phyloP scores from a whole-genome alignment of 2,329 filamentous ascomycete species.

The Pestalotiopsis sp. region DNA sequence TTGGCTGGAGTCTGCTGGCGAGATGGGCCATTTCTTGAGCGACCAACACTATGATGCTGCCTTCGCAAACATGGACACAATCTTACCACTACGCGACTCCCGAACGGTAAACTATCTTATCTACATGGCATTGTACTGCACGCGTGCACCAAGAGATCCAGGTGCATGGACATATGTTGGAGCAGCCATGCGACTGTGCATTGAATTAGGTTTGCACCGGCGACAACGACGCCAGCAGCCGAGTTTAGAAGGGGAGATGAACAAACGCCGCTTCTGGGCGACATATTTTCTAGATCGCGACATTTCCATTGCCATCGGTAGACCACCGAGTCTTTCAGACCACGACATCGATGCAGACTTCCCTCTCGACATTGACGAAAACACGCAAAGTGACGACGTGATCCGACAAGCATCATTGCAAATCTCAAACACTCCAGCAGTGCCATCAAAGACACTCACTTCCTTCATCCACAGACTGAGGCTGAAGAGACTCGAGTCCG shows the following conservation, averaged over 20 bases:
- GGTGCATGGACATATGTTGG: slow-evolving; percentile 34
- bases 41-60: slow-evolving; percentile 32
- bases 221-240: slow-evolving; percentile 25
- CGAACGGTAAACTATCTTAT: slow-evolving; percentile 32
- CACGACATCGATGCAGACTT: slow-evolving; percentile 33
- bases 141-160: slow-evolving; percentile 31
- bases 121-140: slow-evolving; percentile 34
- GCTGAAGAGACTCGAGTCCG: slow-evolving; percentile 32
- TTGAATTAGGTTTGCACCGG: slow-evolving; percentile 32
- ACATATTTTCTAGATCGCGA: slow-evolving; percentile 33
- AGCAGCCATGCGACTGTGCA: slow-evolving; percentile 30
- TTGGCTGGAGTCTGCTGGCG: slow-evolving; percentile 34
- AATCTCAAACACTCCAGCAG: slow-evolving; percentile 23
- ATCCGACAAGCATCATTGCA: slow-evolving; percentile 26
- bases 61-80: slow-evolving; percentile 29
- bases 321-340: slow-evolving; percentile 32
- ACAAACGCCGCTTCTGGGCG: slow-evolving; percentile 33
- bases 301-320: slow-evolving; percentile 31
- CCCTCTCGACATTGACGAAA: slow-evolving; percentile 31
- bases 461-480: slow-evolving; percentile 32
- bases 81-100: slow-evolving; percentile 28
- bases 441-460: slow-evolving; percentile 28
- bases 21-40: slow-evolving; percentile 33
- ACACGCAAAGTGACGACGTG: slow-evolving; percentile 25
- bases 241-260: slow-evolving; percentile 30